Evolutionary conservation across 2,329 filamentous ascomycete species (phyloP).

Genomic region (Colletotrichum horii): DNA sequence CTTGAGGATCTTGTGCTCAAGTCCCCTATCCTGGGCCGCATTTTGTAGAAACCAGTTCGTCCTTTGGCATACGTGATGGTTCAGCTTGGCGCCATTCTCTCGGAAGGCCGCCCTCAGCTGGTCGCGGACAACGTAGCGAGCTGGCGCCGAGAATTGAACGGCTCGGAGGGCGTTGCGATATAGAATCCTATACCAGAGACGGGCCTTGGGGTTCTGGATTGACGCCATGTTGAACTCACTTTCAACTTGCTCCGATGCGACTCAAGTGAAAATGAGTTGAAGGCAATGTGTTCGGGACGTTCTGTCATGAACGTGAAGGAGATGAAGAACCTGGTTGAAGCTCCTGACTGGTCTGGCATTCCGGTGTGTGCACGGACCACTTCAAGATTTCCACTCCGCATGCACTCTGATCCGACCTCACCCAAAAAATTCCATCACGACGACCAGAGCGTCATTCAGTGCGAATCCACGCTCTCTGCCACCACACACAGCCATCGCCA

Average conservation of each 20-base stretch:
- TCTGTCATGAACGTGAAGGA: not conserved
- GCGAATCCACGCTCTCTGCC: not conserved
- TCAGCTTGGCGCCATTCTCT: constrained; percentile 47
- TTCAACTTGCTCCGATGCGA: constrained; percentile 28
- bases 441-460: not conserved
- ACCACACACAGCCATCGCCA: not conserved
- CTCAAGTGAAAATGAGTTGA: not conserved
- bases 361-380: constrained; percentile 12
- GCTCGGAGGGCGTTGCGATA: constrained; percentile 72
- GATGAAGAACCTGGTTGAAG: not conserved
- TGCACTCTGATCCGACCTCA: constrained; percentile 15
- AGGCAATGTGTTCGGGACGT: not conserved
- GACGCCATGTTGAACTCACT: constrained; percentile 3
- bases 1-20: constrained; percentile 76
- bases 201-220: constrained; percentile 43
- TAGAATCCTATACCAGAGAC: constrained; percentile 73
- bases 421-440: constrained; percentile 22
- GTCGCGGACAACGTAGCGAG: constrained; percentile 66
- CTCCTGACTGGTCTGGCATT: not conserved
- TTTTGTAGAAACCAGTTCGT: constrained; percentile 75
- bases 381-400: constrained; percentile 8
- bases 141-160: constrained; percentile 73
- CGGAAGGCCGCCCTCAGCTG: constrained; percentile 66
- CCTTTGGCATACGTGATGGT: constrained; percentile 59
- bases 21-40: constrained; percentile 65